A percentile compares a stretch with the other conserved stretches of the same genome.
Conservation (phyloP, 202 grass and related monocot species). For the Panicum virgatum region DNA sequence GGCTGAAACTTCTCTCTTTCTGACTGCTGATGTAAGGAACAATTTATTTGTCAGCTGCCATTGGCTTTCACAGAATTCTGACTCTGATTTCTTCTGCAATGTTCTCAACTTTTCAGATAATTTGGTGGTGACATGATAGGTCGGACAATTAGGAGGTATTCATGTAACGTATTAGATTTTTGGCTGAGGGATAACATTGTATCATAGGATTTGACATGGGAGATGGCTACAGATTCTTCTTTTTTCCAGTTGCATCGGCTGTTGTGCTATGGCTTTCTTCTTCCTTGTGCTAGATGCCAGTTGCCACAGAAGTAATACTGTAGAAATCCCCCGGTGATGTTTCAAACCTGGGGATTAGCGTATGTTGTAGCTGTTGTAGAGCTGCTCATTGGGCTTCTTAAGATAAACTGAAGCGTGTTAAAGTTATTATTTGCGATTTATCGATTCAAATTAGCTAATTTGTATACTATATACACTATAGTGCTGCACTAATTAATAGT, state of each 20-base stretch:
- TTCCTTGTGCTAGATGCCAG: slow-evolving; percentile 33
- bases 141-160: slow-evolving; percentile 32
- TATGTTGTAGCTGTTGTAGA: slow-evolving; percentile 52
- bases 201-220: slow-evolving; percentile 57
- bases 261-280: slow-evolving; percentile 23
- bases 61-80: background rate
- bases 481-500: slow-evolving; percentile 13
- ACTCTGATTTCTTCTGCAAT: slow-evolving; percentile 22
- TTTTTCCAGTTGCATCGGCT: slow-evolving; percentile 18
- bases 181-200: slow-evolving; percentile 50
- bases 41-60: slow-evolving; percentile 24
- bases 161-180: slow-evolving; percentile 52
- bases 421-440: slow-evolving; percentile 33
- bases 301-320: slow-evolving; percentile 23
- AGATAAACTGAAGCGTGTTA: slow-evolving; percentile 30
- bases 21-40: slow-evolving; percentile 62
- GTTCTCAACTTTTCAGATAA: slow-evolving; percentile 46
- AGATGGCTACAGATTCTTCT: slow-evolving; percentile 51
- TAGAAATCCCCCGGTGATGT: slow-evolving; percentile 38
- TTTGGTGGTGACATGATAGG: slow-evolving; percentile 47
- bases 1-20: slow-evolving; percentile 29
- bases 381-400: slow-evolving; percentile 37
- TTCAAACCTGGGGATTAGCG: slow-evolving; percentile 47
- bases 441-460: slow-evolving; percentile 32
- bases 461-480: background rate